Conservation (phyloP, 345 rosid genomes). For the Eucalyptus albens region DNA sequence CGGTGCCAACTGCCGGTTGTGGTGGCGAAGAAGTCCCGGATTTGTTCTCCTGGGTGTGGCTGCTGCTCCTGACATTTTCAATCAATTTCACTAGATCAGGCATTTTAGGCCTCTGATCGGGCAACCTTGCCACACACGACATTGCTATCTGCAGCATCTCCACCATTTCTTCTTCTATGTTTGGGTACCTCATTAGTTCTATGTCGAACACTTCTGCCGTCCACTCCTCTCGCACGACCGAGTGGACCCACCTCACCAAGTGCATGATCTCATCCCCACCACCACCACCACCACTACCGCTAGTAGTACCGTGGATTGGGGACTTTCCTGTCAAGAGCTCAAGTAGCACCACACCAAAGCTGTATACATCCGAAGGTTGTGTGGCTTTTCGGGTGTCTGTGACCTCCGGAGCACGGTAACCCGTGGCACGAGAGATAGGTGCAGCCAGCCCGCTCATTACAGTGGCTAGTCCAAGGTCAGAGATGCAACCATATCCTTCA, state of each 20-base stretch:
- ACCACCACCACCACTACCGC: not conserved
- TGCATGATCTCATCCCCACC: slow-evolving; percentile 50
- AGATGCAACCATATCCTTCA: slow-evolving; percentile 39
- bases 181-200: slow-evolving; percentile 74
- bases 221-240: slow-evolving; percentile 96
- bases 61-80: slow-evolving; percentile 31
- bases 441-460: slow-evolving; percentile 47
- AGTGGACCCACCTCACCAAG: slow-evolving; percentile 90
- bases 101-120: slow-evolving; percentile 76
- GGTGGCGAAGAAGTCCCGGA: not conserved
- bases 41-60: not conserved
- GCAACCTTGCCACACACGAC: slow-evolving; percentile 59
- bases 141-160: slow-evolving; percentile 86
- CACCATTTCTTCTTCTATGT: slow-evolving; percentile 92
- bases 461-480: slow-evolving; percentile 65
- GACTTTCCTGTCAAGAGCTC: slow-evolving; percentile 86
- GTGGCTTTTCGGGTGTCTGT: slow-evolving; percentile 67
- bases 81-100: slow-evolving; percentile 47
- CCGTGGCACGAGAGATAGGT: slow-evolving; percentile 40
- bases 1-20: not conserved
- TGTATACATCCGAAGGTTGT: slow-evolving; percentile 63
- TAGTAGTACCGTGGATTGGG: slow-evolving; percentile 17
- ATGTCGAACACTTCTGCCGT: slow-evolving; percentile 85
- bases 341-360: slow-evolving; percentile 74
- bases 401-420: slow-evolving; percentile 87